These are phyloP conservation scores for Zasmidium angulare DNA, from an alignment of 2,329 filamentous ascomycete genomes.

Conservation along the genomic window DNA sequence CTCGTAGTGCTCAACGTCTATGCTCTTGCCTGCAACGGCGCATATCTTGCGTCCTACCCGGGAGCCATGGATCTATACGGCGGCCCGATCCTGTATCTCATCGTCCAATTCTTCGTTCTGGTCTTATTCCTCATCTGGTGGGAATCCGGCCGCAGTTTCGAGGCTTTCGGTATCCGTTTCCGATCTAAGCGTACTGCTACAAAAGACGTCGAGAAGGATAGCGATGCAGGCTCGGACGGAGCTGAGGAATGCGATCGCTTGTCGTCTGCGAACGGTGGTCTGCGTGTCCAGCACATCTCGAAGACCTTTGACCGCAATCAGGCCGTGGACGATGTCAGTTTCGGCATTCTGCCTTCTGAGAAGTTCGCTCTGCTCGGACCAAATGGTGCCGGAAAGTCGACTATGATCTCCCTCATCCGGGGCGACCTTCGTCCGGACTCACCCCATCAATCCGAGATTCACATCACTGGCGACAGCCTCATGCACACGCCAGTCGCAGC, in stretches of 20 bases:
- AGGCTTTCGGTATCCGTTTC: conserved; percentile 18
- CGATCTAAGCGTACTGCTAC: neutral
- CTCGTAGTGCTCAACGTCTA: conserved; percentile 79
- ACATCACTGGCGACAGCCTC: conserved; percentile 73
- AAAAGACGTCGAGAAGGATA: conserved; percentile 33
- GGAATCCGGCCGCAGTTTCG: conserved; percentile 60
- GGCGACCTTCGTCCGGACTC: conserved; percentile 72
- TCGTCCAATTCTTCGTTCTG: conserved; percentile 68
- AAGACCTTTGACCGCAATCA: conserved; percentile 73
- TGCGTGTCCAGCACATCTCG: conserved; percentile 72
- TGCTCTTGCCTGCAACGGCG: conserved; percentile 67
- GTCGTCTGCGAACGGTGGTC: conserved; percentile 60
- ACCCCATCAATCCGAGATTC: conserved; percentile 68
- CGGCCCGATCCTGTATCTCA: conserved; percentile 77
- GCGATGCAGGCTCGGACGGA: conserved; percentile 9
- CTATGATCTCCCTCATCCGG: conserved; percentile 80
- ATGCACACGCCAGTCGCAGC: conserved; percentile 68
- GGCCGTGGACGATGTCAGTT: conserved; percentile 81
- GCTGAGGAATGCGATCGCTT: conserved; percentile 18
- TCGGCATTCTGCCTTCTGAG: conserved; percentile 73
- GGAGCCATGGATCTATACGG: conserved; percentile 72
- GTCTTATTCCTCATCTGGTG: conserved; percentile 74
- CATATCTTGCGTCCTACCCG: conserved; percentile 63
- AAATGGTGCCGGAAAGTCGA: conserved; percentile 87
- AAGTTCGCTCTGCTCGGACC: conserved; percentile 84